Base-by-base conservation (phyloP, 1,284 basidiomycete species). In the Tetrapyrgos nigripes region DNA sequence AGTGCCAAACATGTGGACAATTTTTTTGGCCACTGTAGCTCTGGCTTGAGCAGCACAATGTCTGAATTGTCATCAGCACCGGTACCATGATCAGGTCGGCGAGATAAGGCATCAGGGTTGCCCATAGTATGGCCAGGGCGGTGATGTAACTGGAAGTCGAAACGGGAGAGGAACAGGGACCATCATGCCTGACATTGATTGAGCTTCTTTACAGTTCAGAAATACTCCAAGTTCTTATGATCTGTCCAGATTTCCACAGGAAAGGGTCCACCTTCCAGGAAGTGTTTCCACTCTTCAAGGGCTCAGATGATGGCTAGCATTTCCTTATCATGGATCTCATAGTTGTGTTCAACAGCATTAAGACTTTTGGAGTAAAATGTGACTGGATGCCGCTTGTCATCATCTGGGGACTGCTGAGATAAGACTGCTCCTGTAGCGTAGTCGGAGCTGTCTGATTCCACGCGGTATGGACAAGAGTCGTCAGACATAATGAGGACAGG, bases 191-290 rank as follows among this genome's bases (percentile, higher is more conserved):
- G 52, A 19, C 52, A 4, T 6, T 28, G 43, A 21, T 40, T 54
- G 1, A 54, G 43, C 24, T 59, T 48, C 27, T 66, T 57, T 2
- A 64, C 33, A 0, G 54, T 62, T 24, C 31, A 44, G 63, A 73
- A 76, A 54, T 70, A 72, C 44, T 67, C 58, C 1, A 76, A 66
- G 43, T 69, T 69, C 3, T 61, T 53, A 53, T 77, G 74, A 29
- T 60, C 54, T 1, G 58, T 50, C 54, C 53, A 56, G 24, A 60
- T 52, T 23, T 55, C 54, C 9, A 60, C 19, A 3, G 26, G 27
- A 2, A 24, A 43, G 10, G 11, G 29, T 1, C 26, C 29, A 17
- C 56, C 55, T 4, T 58, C 47, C 3, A 61, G 50, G 28, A 46
- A 61, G 23, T 61, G 59, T 27, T 50, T 3, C 61, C 61, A 62